Conservation (phyloP, 2,329 filamentous ascomycete genomes). For the Botrytis paeoniae region DNA sequence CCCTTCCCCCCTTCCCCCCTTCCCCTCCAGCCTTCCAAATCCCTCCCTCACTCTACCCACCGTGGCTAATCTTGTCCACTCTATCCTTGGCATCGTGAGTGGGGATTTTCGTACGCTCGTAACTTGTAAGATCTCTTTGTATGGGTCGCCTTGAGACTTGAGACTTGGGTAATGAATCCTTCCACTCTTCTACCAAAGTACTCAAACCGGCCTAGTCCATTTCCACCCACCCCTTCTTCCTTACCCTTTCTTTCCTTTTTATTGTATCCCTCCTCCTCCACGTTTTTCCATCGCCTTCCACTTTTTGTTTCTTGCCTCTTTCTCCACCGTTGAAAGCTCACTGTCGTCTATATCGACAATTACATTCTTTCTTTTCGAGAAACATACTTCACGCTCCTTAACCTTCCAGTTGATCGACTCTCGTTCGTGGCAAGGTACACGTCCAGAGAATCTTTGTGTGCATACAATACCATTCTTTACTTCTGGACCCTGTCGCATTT, state of each 20-base stretch:
- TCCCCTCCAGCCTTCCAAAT: background rate
- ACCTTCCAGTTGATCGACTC: background rate
- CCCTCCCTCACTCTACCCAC: background rate
- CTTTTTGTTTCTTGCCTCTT: slow-evolving; percentile 10
- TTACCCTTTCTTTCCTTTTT: slow-evolving; percentile 1
- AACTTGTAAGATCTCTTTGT: background rate
- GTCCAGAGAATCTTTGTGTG: background rate
- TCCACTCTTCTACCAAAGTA: background rate
- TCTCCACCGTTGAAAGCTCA: background rate
- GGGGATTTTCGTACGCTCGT: background rate
- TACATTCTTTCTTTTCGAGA: slow-evolving; percentile 6
- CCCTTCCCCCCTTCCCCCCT: background rate
- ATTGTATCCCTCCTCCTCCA: background rate
- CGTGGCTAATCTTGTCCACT: background rate
- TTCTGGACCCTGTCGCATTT: background rate
- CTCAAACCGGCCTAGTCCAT: background rate
- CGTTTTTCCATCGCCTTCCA: background rate
- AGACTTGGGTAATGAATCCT: slow-evolving; percentile 7
- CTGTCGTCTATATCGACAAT: background rate
- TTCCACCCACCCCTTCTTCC: background rate
- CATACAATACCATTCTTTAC: slow-evolving; percentile 2
- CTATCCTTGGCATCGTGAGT: slow-evolving; percentile 14
- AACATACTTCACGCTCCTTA: slow-evolving; percentile 15
- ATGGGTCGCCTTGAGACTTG: background rate
- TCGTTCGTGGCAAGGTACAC: slow-evolving; percentile 13